A percentile compares a stretch with the other conserved stretches of the same genome.
phyloP scores from a whole-genome alignment of 129 eudicot species.

The Pulicaria dysenterica region DNA sequence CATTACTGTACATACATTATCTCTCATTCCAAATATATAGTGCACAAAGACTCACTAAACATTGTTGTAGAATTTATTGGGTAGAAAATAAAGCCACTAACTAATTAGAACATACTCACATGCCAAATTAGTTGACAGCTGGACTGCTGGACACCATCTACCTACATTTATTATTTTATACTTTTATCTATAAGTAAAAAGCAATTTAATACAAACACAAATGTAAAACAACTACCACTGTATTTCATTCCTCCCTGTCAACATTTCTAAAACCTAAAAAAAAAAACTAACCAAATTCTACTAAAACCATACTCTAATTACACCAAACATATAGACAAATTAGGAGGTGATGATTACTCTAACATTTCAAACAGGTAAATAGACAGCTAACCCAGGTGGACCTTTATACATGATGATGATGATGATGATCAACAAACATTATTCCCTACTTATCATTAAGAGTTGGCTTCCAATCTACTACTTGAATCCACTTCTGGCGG shows the following conservation, averaged over 20 bases:
- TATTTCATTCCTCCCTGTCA: background rate
- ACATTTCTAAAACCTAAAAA: background rate
- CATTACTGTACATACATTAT: too few relatives aligned
- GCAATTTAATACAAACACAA: too few relatives aligned
- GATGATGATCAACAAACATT: background rate
- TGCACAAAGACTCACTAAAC: too few relatives aligned
- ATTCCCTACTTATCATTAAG: slow-evolving; percentile 21
- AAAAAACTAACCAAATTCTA: background rate
- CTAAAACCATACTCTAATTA: slow-evolving; percentile 4
- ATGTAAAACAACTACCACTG: too few relatives aligned
- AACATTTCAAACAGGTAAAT: too few relatives aligned
- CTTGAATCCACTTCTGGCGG: slow-evolving; percentile 48
- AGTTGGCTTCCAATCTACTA: slow-evolving; percentile 50
- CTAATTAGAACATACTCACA: background rate
- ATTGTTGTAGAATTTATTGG: too few relatives aligned
- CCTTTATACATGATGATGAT: slow-evolving; percentile 4
- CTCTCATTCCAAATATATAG: too few relatives aligned
- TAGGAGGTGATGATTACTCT: too few relatives aligned
- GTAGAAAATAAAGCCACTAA: background rate
- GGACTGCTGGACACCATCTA: background rate
- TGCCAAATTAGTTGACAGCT: background rate
- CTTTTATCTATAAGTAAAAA: too few relatives aligned
- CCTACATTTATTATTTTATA: too few relatives aligned
- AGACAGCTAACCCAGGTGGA: slow-evolving; percentile 14
- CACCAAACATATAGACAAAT: slow-evolving; percentile 34